Conservation (phyloP, 192 early-diverging fungal genomes). For the Chytriomyces sp. region DNA sequence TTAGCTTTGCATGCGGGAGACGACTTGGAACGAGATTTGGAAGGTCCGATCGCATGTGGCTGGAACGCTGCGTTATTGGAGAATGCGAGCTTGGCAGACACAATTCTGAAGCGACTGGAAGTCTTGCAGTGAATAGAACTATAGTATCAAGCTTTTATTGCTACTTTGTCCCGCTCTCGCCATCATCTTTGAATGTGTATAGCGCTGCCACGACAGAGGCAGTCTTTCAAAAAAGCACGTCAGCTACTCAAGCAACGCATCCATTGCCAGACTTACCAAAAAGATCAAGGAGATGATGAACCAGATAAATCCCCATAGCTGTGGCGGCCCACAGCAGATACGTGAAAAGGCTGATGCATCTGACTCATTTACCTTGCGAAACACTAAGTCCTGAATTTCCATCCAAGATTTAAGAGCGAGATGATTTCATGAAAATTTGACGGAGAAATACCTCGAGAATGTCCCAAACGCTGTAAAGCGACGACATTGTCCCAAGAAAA, state of each 20-base stretch:
- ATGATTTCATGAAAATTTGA: too few relatives aligned
- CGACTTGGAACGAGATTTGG: conserved; percentile 10
- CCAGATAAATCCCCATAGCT: conserved; percentile 93
- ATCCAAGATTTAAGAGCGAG: too few relatives aligned
- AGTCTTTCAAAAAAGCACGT: too few relatives aligned
- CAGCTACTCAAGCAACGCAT: too few relatives aligned
- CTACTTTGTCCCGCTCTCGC: not conserved
- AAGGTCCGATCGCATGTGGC: not conserved
- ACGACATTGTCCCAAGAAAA: conserved; percentile 93
- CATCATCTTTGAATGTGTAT: conserved; percentile 73
- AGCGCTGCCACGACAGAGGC: conserved; percentile 79
- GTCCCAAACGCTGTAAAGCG: conserved; percentile 92
- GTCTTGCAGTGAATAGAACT: not conserved
- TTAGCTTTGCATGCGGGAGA: not conserved
- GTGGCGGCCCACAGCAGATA: conserved; percentile 66
- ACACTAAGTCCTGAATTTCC: conserved; percentile 83
- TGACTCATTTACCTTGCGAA: conserved; percentile 91
- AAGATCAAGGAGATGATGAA: conserved; percentile 84
- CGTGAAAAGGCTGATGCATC: conserved; percentile 78
- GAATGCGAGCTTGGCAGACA: not conserved
- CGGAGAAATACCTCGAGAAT: too few relatives aligned
- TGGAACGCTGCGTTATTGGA: conserved; percentile 15
- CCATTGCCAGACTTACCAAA: too few relatives aligned
- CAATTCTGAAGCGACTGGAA: not conserved
- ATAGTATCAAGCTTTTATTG: too few relatives aligned